These are phyloP conservation scores for Ogataea degrootiae DNA, from an alignment of 805 yeast species.

Conservation along the genomic window DNA sequence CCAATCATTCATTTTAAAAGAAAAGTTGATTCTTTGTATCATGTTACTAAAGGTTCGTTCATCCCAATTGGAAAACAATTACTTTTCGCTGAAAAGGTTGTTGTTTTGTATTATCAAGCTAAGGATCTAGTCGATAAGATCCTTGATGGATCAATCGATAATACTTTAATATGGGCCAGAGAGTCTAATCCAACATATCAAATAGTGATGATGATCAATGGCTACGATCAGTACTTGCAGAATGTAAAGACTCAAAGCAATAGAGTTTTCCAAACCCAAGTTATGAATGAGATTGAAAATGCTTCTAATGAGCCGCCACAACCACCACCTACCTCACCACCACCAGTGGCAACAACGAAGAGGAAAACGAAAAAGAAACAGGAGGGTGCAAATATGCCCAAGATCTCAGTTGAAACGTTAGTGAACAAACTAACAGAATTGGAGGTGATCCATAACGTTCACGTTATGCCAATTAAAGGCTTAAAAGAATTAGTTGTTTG, in stretches of 20 bases:
- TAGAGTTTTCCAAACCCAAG: conserved; percentile 35
- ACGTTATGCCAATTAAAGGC: conserved; percentile 46
- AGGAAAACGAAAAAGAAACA: conserved; percentile 7
- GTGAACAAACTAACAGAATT: conserved; percentile 38
- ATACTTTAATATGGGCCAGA: conserved; percentile 19
- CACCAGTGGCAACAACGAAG: conserved; percentile 4
- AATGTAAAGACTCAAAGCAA: conserved; percentile 43
- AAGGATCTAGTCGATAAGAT: conserved; percentile 37
- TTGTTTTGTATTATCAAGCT: conserved; percentile 44
- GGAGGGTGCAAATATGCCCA: background rate
- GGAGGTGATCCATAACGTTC: conserved; percentile 43
- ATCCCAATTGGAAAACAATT: conserved; percentile 42
- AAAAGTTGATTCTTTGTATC: conserved; percentile 43
- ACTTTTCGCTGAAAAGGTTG: conserved; percentile 38
- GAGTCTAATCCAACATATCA: conserved; percentile 23
- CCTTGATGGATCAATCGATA: conserved; percentile 21
- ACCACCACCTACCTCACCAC: background rate
- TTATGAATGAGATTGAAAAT: conserved; percentile 14
- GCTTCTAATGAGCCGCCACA: background rate
- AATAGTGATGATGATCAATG: conserved; percentile 43
- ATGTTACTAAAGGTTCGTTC: conserved; percentile 44
- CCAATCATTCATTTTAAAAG: conserved; percentile 54
- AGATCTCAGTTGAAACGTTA: conserved; percentile 28
- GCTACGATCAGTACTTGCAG: conserved; percentile 41
- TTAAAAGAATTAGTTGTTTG: conserved; percentile 44